phyloP scores from a whole-genome alignment of 2,329 filamentous ascomycete species.

The Cladobotryum mycophilum region DNA sequence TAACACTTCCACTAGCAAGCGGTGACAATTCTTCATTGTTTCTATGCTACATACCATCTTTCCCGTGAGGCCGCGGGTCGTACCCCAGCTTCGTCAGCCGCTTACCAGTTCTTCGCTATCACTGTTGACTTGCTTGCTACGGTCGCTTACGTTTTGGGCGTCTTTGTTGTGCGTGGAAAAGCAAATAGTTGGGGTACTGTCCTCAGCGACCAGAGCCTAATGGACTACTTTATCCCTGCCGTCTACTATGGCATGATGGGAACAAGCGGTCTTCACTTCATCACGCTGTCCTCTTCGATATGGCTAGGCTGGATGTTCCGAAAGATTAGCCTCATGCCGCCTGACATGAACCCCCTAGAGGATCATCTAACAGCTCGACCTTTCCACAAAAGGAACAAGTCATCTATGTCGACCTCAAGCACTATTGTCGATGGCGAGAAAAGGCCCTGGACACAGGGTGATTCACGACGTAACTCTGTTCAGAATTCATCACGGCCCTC shows the following conservation, averaged over 20 bases:
- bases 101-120: slow-evolving; percentile 80
- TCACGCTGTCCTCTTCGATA: slow-evolving; percentile 64
- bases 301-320: slow-evolving; percentile 76
- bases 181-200: slow-evolving; percentile 59
- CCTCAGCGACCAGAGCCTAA: slow-evolving; percentile 49
- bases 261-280: slow-evolving; percentile 60
- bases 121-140: slow-evolving; percentile 58
- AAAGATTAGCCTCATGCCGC: slow-evolving; percentile 73
- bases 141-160: slow-evolving; percentile 52
- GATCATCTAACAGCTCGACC: slow-evolving; percentile 70
- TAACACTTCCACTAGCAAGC: slow-evolving; percentile 53
- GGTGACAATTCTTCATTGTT: slow-evolving; percentile 62
- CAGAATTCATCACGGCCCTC: slow-evolving; percentile 41
- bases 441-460: slow-evolving; percentile 41
- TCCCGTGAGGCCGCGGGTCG: slow-evolving; percentile 62
- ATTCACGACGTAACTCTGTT: slow-evolving; percentile 37
- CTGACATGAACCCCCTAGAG: slow-evolving; percentile 93
- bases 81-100: slow-evolving; percentile 73
- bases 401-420: slow-evolving; percentile 43
- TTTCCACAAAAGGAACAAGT: slow-evolving; percentile 68
- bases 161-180: slow-evolving; percentile 39
- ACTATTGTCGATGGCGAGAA: slow-evolving; percentile 47
- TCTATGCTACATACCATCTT: slow-evolving; percentile 79
- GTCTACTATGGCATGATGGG: slow-evolving; percentile 63
- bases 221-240: slow-evolving; percentile 55